Evolutionary conservation across 768 basidiomycete species (phyloP).

Genomic region (Boletus edulis): DNA sequence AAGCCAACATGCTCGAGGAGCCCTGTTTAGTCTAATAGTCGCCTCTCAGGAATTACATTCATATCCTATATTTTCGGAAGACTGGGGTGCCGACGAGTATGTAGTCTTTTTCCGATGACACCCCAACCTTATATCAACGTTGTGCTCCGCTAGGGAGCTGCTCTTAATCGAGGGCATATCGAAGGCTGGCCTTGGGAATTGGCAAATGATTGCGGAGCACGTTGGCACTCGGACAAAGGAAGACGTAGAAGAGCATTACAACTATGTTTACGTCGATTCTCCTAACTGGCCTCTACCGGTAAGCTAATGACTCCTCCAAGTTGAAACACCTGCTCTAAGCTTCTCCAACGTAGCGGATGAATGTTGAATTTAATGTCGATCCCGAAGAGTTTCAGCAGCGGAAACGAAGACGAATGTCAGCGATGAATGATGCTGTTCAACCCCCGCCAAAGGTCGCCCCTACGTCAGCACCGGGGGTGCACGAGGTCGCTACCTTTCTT

Average conservation of each 20-base stretch:
- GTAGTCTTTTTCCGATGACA: slow-evolving; percentile 24
- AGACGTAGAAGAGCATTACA: slow-evolving; percentile 91
- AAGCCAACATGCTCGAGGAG: slow-evolving; percentile 18
- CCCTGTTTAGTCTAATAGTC: neutral
- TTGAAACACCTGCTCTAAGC: slow-evolving; percentile 1
- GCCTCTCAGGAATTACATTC: slow-evolving; percentile 82
- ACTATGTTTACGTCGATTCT: slow-evolving; percentile 74
- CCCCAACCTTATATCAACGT: slow-evolving; percentile 1
- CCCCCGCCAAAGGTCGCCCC: slow-evolving; percentile 71
- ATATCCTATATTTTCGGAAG: slow-evolving; percentile 90
- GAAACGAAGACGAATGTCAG: slow-evolving; percentile 86
- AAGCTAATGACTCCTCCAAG: slow-evolving; percentile 27
- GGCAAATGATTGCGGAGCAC: slow-evolving; percentile 94
- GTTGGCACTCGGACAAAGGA: slow-evolving; percentile 92
- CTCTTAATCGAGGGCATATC: slow-evolving; percentile 86
- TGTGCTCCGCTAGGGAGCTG: slow-evolving; percentile 61
- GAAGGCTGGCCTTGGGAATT: slow-evolving; percentile 89
- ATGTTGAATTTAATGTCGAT: slow-evolving; percentile 66
- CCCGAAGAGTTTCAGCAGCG: slow-evolving; percentile 82
- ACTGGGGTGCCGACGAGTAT: slow-evolving; percentile 98
- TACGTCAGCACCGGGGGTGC: slow-evolving; percentile 86
- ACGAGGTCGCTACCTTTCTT: slow-evolving; percentile 90
- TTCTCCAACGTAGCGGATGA: slow-evolving; percentile 33
- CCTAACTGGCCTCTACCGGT: slow-evolving; percentile 81
- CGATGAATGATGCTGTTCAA: slow-evolving; percentile 59